Evolutionary conservation across 1,284 basidiomycete genomes (phyloP).

Genomic region (Ustilago vetiveriae): DNA sequence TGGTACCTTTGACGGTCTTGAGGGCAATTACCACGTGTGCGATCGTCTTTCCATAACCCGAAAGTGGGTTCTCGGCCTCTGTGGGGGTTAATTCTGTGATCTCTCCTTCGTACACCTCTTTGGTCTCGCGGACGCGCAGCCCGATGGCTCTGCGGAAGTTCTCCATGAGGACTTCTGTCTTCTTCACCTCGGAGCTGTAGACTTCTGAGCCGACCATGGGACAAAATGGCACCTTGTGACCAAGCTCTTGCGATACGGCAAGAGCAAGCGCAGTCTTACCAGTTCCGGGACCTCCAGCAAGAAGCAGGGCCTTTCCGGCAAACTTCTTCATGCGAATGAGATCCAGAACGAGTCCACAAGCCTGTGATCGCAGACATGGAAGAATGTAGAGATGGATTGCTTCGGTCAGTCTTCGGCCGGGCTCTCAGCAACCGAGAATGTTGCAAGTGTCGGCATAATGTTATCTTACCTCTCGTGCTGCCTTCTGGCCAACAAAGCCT

Average conservation of each 20-base stretch:
- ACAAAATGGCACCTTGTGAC: slow-evolving; percentile 94
- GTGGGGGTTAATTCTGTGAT: slow-evolving; percentile 95
- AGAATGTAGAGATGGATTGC: too few relatives aligned
- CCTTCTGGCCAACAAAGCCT: slow-evolving; percentile 90
- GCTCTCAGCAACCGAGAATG: too few relatives aligned
- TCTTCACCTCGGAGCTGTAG: slow-evolving; percentile 96
- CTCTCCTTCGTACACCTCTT: slow-evolving; percentile 98
- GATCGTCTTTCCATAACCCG: slow-evolving; percentile 97
- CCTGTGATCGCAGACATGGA: slow-evolving; percentile 72
- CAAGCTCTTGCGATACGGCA: slow-evolving; percentile 91
- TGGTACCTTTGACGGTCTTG: slow-evolving; percentile 98
- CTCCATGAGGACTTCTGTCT: slow-evolving; percentile 98
- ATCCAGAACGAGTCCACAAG: slow-evolving; percentile 89
- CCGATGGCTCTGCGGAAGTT: slow-evolving; percentile 95
- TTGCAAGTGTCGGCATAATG: background rate
- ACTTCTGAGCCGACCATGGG: slow-evolving; percentile 98
- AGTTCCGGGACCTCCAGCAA: slow-evolving; percentile 89
- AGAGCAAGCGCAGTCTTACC: slow-evolving; percentile 95
- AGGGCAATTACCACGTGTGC: slow-evolving; percentile 95
- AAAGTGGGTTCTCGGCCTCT: slow-evolving; percentile 69
- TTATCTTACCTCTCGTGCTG: slow-evolving; percentile 82
- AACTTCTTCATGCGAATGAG: slow-evolving; percentile 88
- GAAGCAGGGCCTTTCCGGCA: slow-evolving; percentile 85
- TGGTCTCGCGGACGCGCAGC: slow-evolving; percentile 76
- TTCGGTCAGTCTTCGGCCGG: background rate